Conservation (phyloP, 108 stramenopile genomes). For the Phaeodactylum tricornutum region DNA sequence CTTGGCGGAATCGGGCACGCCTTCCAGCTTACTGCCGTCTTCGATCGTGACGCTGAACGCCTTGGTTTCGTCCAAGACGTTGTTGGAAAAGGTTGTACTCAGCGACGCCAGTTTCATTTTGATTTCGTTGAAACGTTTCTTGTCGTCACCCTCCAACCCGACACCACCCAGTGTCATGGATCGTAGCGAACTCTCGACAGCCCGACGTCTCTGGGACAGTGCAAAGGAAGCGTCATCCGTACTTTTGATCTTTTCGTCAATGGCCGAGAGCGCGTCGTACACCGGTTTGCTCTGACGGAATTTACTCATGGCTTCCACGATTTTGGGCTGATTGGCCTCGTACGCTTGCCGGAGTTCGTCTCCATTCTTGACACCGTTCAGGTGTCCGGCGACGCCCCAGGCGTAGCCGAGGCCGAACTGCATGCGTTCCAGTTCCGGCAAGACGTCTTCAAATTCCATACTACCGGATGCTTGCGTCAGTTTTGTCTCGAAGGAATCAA, state of each 20-base stretch:
- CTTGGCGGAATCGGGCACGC: conserved; percentile 86
- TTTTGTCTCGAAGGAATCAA: conserved; percentile 50
- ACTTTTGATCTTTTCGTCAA: conserved; percentile 40
- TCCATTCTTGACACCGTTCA: conserved; percentile 94
- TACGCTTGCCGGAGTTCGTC: conserved; percentile 90
- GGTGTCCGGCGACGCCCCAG: conserved; percentile 96
- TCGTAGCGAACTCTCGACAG: conserved; percentile 66
- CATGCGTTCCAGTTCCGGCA: conserved; percentile 73
- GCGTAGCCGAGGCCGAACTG: conserved; percentile 68
- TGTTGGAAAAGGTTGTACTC: conserved; percentile 87
- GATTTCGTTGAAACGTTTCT: conserved; percentile 93
- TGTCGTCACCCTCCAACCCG: conserved; percentile 78
- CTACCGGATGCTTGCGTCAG: conserved; percentile 6
- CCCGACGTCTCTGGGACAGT: conserved; percentile 57
- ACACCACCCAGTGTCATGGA: conserved; percentile 89
- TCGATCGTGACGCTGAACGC: conserved; percentile 66
- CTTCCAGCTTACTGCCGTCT: conserved; percentile 63
- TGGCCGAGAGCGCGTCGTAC: conserved; percentile 76
- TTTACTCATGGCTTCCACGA: conserved; percentile 81
- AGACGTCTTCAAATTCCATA: conserved; percentile 45
- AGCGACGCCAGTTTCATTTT: conserved; percentile 81
- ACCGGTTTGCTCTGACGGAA: conserved; percentile 82
- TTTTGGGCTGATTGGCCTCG: conserved; percentile 86
- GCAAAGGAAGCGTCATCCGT: conserved; percentile 24
- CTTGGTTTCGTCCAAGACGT: conserved; percentile 96